A percentile compares a stretch with the other conserved stretches of the same genome.
These are phyloP conservation scores for Stromatinia cepivora DNA, from an alignment of 2,329 filamentous ascomycete species.

Conservation along the genomic window DNA sequence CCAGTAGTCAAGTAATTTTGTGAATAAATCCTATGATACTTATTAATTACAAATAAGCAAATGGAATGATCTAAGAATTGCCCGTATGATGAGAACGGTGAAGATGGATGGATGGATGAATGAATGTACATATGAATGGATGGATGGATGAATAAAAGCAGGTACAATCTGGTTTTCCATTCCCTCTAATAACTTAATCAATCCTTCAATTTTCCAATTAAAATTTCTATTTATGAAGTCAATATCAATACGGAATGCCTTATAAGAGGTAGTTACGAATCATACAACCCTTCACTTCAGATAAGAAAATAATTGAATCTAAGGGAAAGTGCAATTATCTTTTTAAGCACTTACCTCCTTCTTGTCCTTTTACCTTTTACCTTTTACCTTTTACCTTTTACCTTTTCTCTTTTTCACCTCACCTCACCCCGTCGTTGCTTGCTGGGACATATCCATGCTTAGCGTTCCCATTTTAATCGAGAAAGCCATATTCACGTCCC, in stretches of 20 bases:
- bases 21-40: background rate
- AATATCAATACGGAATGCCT: background rate
- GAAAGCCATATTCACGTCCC: background rate
- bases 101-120: background rate
- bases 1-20: background rate
- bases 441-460: slow-evolving; percentile 3
- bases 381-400: background rate
- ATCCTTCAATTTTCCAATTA: background rate
- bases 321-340: slow-evolving; percentile 1
- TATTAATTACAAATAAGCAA: background rate
- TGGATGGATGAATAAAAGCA: background rate
- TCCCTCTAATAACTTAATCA: background rate
- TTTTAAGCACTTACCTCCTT: background rate
- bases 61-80: background rate
- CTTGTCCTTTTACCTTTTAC: too few relatives aligned
- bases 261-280: background rate
- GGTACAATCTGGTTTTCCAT: background rate
- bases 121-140: background rate
- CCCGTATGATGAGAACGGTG: background rate
- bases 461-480: slow-evolving; percentile 4
- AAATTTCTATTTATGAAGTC: background rate
- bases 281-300: background rate
- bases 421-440: background rate
- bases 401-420: background rate
- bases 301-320: slow-evolving; percentile 1